Percentiles rank a stretch among this genome's conserved stretches.
These are phyloP conservation scores for Phytophthora litchii DNA, from an alignment of 352 stramenopile genomes.

Conservation along the genomic window DNA sequence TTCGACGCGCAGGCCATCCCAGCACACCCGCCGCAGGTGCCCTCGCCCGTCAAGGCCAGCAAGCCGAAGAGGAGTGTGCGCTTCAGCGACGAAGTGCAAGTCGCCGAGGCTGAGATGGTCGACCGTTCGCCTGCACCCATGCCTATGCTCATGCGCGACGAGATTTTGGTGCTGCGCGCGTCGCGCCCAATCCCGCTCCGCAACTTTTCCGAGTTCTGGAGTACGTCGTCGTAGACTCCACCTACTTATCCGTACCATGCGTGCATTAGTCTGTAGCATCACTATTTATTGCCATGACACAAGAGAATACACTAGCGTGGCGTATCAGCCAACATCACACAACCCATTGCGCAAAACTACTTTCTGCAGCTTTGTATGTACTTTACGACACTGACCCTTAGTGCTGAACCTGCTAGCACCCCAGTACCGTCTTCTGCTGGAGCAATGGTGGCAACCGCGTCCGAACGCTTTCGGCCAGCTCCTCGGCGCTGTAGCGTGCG, in stretches of 20 bases:
- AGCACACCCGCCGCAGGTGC: constrained; percentile 30
- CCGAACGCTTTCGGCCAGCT: constrained; percentile 43
- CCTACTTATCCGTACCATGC: constrained; percentile 14
- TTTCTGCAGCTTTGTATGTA: no score
- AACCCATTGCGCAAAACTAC: constrained; percentile 1
- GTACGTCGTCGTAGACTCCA: constrained; percentile 35
- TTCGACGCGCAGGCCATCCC: constrained; percentile 32
- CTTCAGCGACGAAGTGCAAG: constrained; percentile 65
- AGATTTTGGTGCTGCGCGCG: constrained; percentile 79
- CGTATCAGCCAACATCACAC: constrained; percentile 17
- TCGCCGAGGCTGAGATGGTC: constrained; percentile 45
- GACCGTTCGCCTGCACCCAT: constrained; percentile 68
- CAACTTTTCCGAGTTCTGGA: constrained; percentile 87
- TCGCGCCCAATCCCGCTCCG: constrained; percentile 70
- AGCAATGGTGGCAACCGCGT: constrained; percentile 42
- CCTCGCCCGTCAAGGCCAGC: constrained; percentile 22
- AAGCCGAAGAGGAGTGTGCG: constrained; percentile 48
- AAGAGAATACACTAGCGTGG: constrained; percentile 31
- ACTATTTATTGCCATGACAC: constrained; percentile 49
- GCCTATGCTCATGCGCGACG: constrained; percentile 71
- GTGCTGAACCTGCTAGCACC: no score
- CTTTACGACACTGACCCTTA: no score
- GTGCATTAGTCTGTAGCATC: constrained; percentile 42
- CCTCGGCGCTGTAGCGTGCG: constrained; percentile 49
- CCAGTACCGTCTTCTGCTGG: constrained; percentile 51